Percentiles rank a stretch among this genome's conserved stretches.
Evolutionary conservation across 352 stramenopile genomes (phyloP).

Genomic region (Phytophthora quininea): DNA sequence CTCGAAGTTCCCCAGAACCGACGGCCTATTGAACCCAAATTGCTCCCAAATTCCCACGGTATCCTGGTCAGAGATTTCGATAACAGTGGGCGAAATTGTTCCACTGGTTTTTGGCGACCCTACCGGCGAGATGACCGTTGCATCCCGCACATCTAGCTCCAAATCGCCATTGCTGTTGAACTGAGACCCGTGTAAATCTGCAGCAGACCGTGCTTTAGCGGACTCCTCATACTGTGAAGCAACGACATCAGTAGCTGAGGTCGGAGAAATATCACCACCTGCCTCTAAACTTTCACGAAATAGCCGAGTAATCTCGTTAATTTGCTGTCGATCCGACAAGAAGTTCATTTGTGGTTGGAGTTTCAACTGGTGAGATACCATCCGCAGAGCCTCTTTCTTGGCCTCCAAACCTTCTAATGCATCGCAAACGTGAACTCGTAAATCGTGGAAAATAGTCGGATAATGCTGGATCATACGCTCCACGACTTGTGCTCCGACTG

Average conservation of each 20-base stretch:
- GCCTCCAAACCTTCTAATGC: conserved; percentile 63
- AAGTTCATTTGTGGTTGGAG: conserved; percentile 72
- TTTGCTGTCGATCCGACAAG: conserved; percentile 63
- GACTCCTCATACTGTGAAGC: conserved; percentile 4
- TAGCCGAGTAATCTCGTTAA: conserved; percentile 67
- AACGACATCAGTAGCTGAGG: conserved; percentile 6
- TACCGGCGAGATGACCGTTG: conserved; percentile 12
- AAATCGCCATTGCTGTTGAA: conserved; percentile 7
- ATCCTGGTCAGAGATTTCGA: conserved; percentile 26
- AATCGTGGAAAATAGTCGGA: conserved; percentile 74
- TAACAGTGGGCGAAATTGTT: conserved; percentile 16
- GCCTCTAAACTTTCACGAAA: conserved; percentile 53
- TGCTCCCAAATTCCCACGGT: conserved; percentile 74
- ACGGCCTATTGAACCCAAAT: conserved; percentile 73
- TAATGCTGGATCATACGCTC: conserved; percentile 83
- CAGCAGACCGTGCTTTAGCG: conserved; percentile 15
- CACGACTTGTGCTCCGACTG: conserved; percentile 75
- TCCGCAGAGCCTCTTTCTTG: conserved; percentile 67
- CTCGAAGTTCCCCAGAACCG: conserved; percentile 78
- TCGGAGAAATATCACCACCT: conserved; percentile 4
- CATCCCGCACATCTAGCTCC: conserved; percentile 18
- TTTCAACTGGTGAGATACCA: conserved; percentile 74
- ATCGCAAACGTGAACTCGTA: conserved; percentile 69
- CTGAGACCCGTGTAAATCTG: conserved; percentile 8
- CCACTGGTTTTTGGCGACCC: conserved; percentile 17